Evolutionary conservation across 2,329 filamentous ascomycete genomes (phyloP).

Genomic region (Penicillium sp.): DNA sequence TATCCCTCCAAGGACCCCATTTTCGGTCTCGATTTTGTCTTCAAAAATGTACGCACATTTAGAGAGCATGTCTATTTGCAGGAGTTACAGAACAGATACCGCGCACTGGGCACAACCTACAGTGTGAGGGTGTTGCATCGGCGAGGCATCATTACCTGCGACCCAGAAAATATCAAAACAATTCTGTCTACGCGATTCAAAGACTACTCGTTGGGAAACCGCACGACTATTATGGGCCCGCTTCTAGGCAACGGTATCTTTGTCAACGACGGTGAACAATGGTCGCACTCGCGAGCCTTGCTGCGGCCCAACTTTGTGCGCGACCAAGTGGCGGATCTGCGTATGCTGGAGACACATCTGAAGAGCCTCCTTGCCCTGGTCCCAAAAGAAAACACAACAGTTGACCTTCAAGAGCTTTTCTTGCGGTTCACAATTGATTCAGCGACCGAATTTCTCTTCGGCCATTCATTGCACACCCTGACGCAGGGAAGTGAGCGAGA

Average conservation of each 20-base stretch:
- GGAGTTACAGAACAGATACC: too few relatives aligned
- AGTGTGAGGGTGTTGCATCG: too few relatives aligned
- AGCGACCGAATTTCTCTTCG: conserved; percentile 64
- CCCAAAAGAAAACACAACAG: conserved; percentile 50
- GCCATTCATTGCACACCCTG: conserved; percentile 35
- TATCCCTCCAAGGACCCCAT: too few relatives aligned
- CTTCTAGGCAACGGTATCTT: conserved; percentile 52
- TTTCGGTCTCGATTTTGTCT: too few relatives aligned
- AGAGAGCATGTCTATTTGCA: too few relatives aligned
- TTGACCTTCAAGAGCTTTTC: conserved; percentile 36
- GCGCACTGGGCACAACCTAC: too few relatives aligned
- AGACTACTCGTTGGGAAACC: conserved; percentile 8
- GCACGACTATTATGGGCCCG: conserved; percentile 35
- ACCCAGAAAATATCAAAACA: too few relatives aligned
- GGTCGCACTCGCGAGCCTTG: conserved; percentile 46
- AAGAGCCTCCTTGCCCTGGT: conserved; percentile 12
- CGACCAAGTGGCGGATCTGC: conserved; percentile 53
- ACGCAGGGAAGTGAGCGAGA: too few relatives aligned
- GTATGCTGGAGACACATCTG: conserved; percentile 61
- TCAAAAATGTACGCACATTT: too few relatives aligned
- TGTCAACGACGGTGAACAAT: conserved; percentile 47
- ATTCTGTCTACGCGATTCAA: too few relatives aligned
- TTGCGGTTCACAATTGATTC: conserved; percentile 66
- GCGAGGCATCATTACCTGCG: too few relatives aligned
- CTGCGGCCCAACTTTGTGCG: conserved; percentile 53